These are phyloP conservation scores for Persicaria maculosa DNA, from an alignment of 148 eudicot species.

Conservation along the genomic window DNA sequence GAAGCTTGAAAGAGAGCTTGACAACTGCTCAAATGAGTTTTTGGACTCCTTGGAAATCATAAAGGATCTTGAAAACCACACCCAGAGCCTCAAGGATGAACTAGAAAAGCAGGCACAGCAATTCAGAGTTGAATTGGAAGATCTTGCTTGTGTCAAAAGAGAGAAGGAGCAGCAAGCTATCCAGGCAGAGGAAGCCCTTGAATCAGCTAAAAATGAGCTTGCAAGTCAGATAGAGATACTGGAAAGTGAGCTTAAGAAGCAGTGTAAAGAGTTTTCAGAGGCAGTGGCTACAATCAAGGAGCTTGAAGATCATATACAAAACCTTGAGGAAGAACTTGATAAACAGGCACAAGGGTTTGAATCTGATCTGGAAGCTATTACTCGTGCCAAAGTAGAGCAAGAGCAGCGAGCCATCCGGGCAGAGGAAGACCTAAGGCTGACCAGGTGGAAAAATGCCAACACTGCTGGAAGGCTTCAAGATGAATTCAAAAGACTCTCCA, in stretches of 20 bases:
- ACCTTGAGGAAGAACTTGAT: conserved; percentile 25
- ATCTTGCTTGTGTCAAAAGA: conserved; percentile 12
- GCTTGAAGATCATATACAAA: conserved; percentile 23
- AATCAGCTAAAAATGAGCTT: neutral
- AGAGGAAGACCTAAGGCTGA: conserved; percentile 61
- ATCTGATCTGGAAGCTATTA: conserved; percentile 28
- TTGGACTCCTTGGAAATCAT: conserved; percentile 35
- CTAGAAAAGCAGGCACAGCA: conserved; percentile 54
- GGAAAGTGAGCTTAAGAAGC: conserved; percentile 26
- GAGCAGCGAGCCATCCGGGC: conserved; percentile 64
- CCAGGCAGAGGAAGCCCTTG: conserved; percentile 3
- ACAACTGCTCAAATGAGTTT: conserved; percentile 37
- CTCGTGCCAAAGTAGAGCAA: conserved; percentile 21
- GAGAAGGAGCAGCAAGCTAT: conserved; percentile 18
- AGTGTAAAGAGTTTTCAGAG: conserved; percentile 20
- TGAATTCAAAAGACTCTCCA: conserved; percentile 59
- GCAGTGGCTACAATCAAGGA: conserved; percentile 22
- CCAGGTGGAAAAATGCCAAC: conserved; percentile 59
- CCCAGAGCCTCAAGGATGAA: conserved; percentile 56
- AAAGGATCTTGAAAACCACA: conserved; percentile 55
- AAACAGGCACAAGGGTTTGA: conserved; percentile 25
- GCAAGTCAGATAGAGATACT: conserved; percentile 19
- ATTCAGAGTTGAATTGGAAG: conserved; percentile 55
- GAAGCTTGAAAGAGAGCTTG: conserved; percentile 52
- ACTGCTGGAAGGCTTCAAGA: conserved; percentile 82